Evolutionary conservation across 2,329 filamentous ascomycete genomes (phyloP).

Genomic region (Xylariomycetidae sp.): DNA sequence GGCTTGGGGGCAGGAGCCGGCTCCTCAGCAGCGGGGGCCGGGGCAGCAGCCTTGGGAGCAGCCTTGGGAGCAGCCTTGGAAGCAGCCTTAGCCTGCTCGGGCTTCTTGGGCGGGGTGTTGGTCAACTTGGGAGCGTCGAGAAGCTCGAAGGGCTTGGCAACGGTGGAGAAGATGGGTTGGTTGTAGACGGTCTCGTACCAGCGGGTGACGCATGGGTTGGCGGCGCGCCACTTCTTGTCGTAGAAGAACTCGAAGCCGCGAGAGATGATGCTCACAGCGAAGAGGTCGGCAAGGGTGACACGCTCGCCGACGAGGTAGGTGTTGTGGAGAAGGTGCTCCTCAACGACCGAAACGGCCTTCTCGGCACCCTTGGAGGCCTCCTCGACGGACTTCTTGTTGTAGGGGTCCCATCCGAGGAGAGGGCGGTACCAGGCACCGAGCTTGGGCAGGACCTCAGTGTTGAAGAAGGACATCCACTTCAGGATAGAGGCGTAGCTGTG

Average conservation of each 20-base stretch:
- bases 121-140: conserved; percentile 74
- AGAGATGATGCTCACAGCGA: conserved; percentile 68
- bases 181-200: conserved; percentile 95
- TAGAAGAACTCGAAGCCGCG: conserved; percentile 93
- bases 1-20: conserved; percentile 64
- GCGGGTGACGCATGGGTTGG: conserved; percentile 80
- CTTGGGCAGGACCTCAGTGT: conserved; percentile 71
- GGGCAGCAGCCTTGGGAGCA: conserved; percentile 41
- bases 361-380: conserved; percentile 64
- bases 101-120: conserved; percentile 70
- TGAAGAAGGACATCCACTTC: conserved; percentile 97
- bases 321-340: conserved; percentile 84
- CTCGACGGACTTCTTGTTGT: conserved; percentile 98
- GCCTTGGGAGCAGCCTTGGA: conserved; percentile 25
- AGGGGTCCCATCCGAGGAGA: conserved; percentile 71
- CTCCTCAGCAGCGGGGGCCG: conserved; percentile 29
- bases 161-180: conserved; percentile 83
- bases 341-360: conserved; percentile 65
- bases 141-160: conserved; percentile 69
- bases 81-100: conserved; percentile 58
- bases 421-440: conserved; percentile 81
- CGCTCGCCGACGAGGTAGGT: conserved; percentile 98
- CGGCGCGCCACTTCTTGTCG: conserved; percentile 78
- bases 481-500: conserved; percentile 91
- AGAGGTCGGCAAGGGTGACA: conserved; percentile 92